Base-by-base conservation (phyloP, 192 early-diverging fungal genomes). In the Rhizophlyctis rosea region DNA sequence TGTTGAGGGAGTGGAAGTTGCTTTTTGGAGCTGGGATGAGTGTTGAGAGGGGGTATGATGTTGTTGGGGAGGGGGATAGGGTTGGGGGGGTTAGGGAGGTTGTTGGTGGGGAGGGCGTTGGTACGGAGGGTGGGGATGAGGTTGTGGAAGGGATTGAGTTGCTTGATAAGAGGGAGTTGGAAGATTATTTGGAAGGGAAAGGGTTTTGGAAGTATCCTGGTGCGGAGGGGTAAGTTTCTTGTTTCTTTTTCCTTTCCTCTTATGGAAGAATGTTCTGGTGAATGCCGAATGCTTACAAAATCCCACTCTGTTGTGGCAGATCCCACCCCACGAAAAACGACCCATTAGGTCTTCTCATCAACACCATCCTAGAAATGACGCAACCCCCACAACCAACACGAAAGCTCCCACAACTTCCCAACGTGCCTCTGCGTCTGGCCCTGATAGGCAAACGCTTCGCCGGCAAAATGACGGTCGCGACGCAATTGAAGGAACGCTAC, bases 1-100 rank as follows among this genome's bases (percentile, higher is more conserved):
- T 78, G 30, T 25, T 85, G 29, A 57, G 75, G 7, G 79, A 85
- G 51, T 84, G 81, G 81, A 85, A 85, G 68, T 73, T 62, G 9
- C 63, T 85, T 25, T 84, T 85, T 64, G 34, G 72, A 9, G 54
- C 68, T n/a, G 74, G 72, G 33, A 50, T 70, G 47, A 58, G 78
- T 27, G 39, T 85, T 36, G 33, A 68, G 3, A 61, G 52, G 33
- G 50, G 56, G 47, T 77, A 77, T 63, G 61, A 74, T 34, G 47
- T 75, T 3, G 70, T 72, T 18, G 39, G 82, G 1, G 69, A 72
- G 23, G 49, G 68, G 39, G 81, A 85, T 51, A 27, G n/a, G 18
- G 62, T 70, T 30, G 58, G 52, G 24, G 27, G n/a, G 18, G 62
- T 70, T 30, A 54, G 52, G 24, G 25, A 3, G 7, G 3, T 57